Evolutionary conservation across 345 rosid genomes (phyloP).

Genomic region (Sapria himalayana): DNA sequence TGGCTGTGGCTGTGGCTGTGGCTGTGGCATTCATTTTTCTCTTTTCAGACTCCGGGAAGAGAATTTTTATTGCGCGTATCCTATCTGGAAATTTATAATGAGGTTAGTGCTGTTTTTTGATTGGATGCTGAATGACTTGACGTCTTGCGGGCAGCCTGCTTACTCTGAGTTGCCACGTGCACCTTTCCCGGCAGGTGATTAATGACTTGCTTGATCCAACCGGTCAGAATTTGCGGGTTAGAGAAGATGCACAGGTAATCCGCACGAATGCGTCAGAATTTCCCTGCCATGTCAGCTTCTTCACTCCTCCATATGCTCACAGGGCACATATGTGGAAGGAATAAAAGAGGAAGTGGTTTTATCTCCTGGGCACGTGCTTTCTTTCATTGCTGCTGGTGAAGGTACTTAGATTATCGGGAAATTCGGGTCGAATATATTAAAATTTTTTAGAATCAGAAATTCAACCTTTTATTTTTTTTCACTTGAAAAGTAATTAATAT

Average conservation of each 20-base stretch:
- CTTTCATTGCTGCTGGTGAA: slow-evolving; percentile 99
- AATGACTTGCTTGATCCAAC: slow-evolving; percentile 98
- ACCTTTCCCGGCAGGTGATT: slow-evolving; percentile 98
- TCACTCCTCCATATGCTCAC: slow-evolving; percentile 4
- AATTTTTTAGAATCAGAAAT: no score
- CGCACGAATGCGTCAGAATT: slow-evolving; percentile 1
- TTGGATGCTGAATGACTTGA: no score
- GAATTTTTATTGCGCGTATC: slow-evolving; percentile 96
- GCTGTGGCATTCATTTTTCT: no score
- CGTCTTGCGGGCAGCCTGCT: no score
- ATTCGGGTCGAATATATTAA: no score
- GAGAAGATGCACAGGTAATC: slow-evolving; percentile 95
- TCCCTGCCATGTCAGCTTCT: background rate
- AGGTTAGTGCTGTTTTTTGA: slow-evolving; percentile 42
- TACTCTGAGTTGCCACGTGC: no score
- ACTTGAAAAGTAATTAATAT: no score
- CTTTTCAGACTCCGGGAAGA: slow-evolving; percentile 87
- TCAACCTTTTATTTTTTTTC: no score
- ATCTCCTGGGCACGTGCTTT: slow-evolving; percentile 96
- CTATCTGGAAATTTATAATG: slow-evolving; percentile 96
- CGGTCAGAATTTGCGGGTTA: slow-evolving; percentile 94
- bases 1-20: no score
- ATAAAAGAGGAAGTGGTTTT: slow-evolving; percentile 97
- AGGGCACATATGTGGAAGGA: slow-evolving; percentile 99
- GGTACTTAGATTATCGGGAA: no score